Base-by-base conservation (phyloP, 352 stramenopile species). In the Thraustochytrium sp. region DNA sequence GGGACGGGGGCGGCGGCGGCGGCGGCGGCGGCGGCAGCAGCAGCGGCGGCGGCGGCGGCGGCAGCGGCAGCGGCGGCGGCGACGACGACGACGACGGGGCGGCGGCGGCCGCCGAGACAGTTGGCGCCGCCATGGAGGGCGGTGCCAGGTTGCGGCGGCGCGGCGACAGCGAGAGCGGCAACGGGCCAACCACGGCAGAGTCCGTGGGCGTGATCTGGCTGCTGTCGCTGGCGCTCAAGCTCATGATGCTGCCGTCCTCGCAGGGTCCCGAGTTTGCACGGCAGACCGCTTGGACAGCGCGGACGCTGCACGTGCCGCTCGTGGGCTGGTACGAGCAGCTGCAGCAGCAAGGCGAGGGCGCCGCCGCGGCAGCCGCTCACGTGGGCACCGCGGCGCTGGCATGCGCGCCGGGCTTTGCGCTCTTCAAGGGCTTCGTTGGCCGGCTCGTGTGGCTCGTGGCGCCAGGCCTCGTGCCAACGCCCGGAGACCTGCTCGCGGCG, bases 171-270 rank as follows among this genome's bases (percentile, higher is more conserved):
- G 26, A 55, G 49, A 18, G n/a, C n/a, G n/a, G n/a, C n/a, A n/a
- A n/a, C n/a, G 48, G 42, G 16, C 68, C 68, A 11, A 80, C 68
- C 13, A 80, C 68, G 23, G 68, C 31, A 16, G 68, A 80, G 34
- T 80, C 68, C 18, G 68, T 80, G 18, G 68, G 68, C 68, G 68
- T 80, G 46, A 80, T 80, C 29, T 40, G 42, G 42, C 31, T 80
- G 21, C 48, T 80, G 51, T 80, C 68, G 34, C 46, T 80, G 5
- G 68, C 68, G 40, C 68, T 80, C 68, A 80, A 80, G 36, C 51
- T 80, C 37, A 36, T 80, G 68, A 23, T 80, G 68, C 68, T 80
- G 26, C 68, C 68, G 8, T 61, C 68, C 26, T 80, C 31, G n/a
- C 51, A 65, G 38, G 76, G 68, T 31, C 18, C 26, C 8, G 68